phyloP scores from a whole-genome alignment of 805 yeast genomes.

The Peterozyma toletana region DNA sequence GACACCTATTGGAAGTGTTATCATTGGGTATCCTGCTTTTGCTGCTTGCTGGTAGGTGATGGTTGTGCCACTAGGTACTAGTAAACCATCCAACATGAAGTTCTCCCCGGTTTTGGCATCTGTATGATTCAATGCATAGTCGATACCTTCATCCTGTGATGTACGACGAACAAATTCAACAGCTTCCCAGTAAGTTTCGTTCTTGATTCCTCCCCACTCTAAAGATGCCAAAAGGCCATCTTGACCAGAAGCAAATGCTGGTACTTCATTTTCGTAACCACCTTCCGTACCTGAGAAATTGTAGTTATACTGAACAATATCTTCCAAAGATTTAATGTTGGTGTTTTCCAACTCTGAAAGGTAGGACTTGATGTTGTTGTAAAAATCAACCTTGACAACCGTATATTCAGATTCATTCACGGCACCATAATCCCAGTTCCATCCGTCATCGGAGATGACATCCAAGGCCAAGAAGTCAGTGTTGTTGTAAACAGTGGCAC shows the following conservation, averaged over 20 bases:
- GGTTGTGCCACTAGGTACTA: conserved; percentile 15
- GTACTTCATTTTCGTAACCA: conserved; percentile 14
- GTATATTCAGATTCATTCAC: conserved; percentile 22
- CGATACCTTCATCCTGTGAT: conserved; percentile 23
- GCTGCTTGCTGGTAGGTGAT: conserved; percentile 23
- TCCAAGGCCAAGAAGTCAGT: conserved; percentile 18
- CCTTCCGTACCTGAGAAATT: conserved; percentile 19
- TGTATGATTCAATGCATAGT: conserved; percentile 20
- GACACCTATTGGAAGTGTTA: conserved; percentile 18
- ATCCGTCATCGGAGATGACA: conserved; percentile 20
- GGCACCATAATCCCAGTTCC: conserved; percentile 22
- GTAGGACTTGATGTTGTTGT: conserved; percentile 18
- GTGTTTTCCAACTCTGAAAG: conserved; percentile 18
- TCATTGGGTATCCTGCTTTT: conserved; percentile 22
- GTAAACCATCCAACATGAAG: conserved; percentile 17
- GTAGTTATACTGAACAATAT: conserved; percentile 19
- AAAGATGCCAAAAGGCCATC: conserved; percentile 20
- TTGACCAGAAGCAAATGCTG: conserved; percentile 22
- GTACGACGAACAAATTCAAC: conserved; percentile 20
- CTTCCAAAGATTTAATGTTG: conserved; percentile 17
- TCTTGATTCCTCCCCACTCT: conserved; percentile 18
- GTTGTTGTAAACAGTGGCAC: conserved; percentile 21
- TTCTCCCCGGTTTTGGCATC: conserved; percentile 17
- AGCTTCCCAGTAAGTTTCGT: conserved; percentile 22
- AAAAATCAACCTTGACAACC: conserved; percentile 21